Conservation (phyloP, 2,329 filamentous ascomycete genomes). For the Emmonsiellopsis sp. region DNA sequence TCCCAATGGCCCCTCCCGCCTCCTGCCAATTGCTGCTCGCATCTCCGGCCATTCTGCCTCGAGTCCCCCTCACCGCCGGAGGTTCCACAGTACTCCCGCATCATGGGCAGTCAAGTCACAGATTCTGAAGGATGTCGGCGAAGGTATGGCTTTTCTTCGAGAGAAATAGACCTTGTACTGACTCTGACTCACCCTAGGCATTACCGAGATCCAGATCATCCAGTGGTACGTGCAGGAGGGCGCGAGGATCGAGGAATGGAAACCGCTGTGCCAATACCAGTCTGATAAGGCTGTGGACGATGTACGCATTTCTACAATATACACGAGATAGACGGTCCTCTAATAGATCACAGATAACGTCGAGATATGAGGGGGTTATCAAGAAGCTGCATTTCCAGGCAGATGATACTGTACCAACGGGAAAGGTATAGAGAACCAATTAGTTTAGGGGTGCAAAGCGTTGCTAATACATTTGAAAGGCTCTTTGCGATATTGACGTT, state of each 20-base stretch:
- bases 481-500: slow-evolving; percentile 91
- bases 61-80: slow-evolving; percentile 16
- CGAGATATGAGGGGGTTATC: slow-evolving; percentile 86
- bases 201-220: slow-evolving; percentile 96
- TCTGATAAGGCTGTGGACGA: slow-evolving; percentile 80
- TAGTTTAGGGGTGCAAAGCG: neutral
- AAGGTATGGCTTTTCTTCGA: slow-evolving; percentile 26
- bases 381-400: slow-evolving; percentile 94
- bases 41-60: slow-evolving; percentile 10
- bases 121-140: slow-evolving; percentile 34
- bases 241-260: slow-evolving; percentile 93
- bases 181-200: slow-evolving; percentile 48
- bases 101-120: slow-evolving; percentile 30
- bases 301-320: slow-evolving; percentile 24
- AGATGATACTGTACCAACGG: slow-evolving; percentile 92
- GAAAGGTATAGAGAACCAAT: slow-evolving; percentile 43
- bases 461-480: slow-evolving; percentile 36
- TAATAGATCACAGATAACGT: slow-evolving; percentile 61
- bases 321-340: neutral
- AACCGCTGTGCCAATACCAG: slow-evolving; percentile 94
- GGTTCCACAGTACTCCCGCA: slow-evolving; percentile 25
- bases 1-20: slow-evolving; percentile 16
- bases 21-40: slow-evolving; percentile 18
- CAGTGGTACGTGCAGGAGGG: slow-evolving; percentile 99
- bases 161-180: slow-evolving; percentile 18